Evolutionary conservation across 1,284 basidiomycete species (phyloP), one percentile per base, ranked within the genome.

Genomic region (Heterobasidion occidentale): DNA sequence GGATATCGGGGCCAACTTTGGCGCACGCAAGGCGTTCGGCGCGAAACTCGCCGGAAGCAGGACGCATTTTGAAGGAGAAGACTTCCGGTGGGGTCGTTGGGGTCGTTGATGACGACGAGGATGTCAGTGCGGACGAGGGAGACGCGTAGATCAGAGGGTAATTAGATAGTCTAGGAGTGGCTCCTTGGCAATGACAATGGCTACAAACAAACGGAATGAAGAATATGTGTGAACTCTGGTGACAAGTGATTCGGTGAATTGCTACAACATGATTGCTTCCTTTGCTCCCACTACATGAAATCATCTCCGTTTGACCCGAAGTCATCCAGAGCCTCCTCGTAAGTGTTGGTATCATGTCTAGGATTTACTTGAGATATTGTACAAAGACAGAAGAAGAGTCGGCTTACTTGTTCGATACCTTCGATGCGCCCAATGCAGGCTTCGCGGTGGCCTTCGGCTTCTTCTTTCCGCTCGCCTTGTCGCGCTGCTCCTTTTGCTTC

Each of bases 401-500:
- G 17, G 75, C 83, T 56, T 64, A 90, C 88, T 80, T 87, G 64
- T 66, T 74, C 33, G 75, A 74, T 42, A 75, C 71, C 69, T 90
- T 94, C 61, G 81, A 74, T n/a, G 83, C 79, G 12, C 89, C 92
- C 36, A 95, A 70, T 1, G 64, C 77, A 33, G 90, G 91, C 70
- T 89, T 94, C n/a, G 77, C 71, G 9, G 80, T 72, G 6, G 75
- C 70, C 69, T 90, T 87, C 58, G 83, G 77, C 75, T 94, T 95
- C 78, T 94, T 94, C 82, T 94, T 95, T 20, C 92, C 91, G 61
- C 83, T 86, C 0, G 84, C 78, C 71, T 90, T 92, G 51, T 94
- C 92, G 59, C 87, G 77, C 68, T 87, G 83, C 68, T 93, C 92
- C 71, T 84, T 90, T 75, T 94, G 92, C 75, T 98, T 98, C 75